phyloP scores from a whole-genome alignment of 257 asterid genomes.

The Leonotis leonurus region DNA sequence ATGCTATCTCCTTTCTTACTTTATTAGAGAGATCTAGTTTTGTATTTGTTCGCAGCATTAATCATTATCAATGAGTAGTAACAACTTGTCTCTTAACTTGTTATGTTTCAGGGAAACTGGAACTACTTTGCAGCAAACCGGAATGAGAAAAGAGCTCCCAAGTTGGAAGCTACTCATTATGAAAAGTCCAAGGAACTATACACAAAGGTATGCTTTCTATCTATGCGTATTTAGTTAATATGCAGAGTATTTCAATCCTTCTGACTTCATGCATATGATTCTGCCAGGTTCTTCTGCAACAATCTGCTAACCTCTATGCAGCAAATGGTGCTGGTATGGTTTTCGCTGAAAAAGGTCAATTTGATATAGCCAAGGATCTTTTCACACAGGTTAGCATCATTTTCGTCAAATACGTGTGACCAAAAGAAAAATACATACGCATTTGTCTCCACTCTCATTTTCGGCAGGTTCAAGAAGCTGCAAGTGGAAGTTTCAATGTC shows the following conservation, averaged over 20 bases:
- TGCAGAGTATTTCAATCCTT: constrained; percentile 3
- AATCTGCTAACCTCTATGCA: constrained; percentile 87
- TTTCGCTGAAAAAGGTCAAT: constrained; percentile 93
- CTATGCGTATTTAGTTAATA: not conserved
- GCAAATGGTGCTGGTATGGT: constrained; percentile 99
- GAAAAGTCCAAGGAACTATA: constrained; percentile 98
- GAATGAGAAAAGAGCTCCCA: constrained; percentile 84
- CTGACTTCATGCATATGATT: constrained; percentile 17
- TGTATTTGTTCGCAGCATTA: constrained; percentile 8
- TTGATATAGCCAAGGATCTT: constrained; percentile 90
- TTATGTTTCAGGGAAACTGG: constrained; percentile 79
- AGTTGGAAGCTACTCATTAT: constrained; percentile 91
- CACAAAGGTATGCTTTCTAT: constrained; percentile 54
- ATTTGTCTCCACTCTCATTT: constrained; percentile 2
- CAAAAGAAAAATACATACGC: not conserved
- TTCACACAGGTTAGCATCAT: constrained; percentile 69
- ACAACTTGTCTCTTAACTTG: constrained; percentile 21
- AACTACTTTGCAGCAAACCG: constrained; percentile 80
- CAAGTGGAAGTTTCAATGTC: constrained; percentile 79
- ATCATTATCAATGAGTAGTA: constrained; percentile 9
- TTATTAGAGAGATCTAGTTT: not conserved
- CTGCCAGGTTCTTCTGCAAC: constrained; percentile 72
- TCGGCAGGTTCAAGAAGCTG: constrained; percentile 94
- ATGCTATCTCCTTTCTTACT: not conserved
- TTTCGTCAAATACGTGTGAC: constrained; percentile 9